Base-by-base conservation (phyloP, 2,329 filamentous ascomycete genomes). In the Fusarium sp. region DNA sequence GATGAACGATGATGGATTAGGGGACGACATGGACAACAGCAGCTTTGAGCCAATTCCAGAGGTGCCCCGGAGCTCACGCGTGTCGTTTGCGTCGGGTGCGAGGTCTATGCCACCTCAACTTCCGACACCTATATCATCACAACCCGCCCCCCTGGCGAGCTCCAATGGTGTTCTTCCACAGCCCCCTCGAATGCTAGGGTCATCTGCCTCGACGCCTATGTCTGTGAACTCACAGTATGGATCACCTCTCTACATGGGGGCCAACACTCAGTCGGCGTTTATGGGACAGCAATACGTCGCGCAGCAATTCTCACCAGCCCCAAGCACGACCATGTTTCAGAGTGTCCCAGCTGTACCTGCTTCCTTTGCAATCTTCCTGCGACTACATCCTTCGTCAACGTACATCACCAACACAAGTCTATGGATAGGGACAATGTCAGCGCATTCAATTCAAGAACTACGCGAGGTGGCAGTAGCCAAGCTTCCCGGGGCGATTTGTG, bases 391-490 rank as follows among this genome's bases (percentile, higher is more conserved):
- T 1, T 85, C 87, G n/a, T 93, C 92, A 5, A 87, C 85, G 14
- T 84, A 92, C 36, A 83, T 86, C 7, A 79, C 84, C 68, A 85
- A 78, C 67, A 80, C 79, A 74, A 87, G 85, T 75, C 84, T 92
- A 42, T 96, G 93, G 92, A 88, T 94, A 46, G 89, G 87, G 36
- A 91, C 91, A 16, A 81, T 95, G 56, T 83, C 84, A 11, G 83
- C 85, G 1, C 85, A 87, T 5, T 90, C 90, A 2, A 80, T 95
- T 6, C 83, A 86, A 10, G 91, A 93, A 75, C 80, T 95, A 42
- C 87, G 88, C n/a, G 85, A 86, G n/a, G 81, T 90, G 22, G 91
- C 92, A 5, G 85, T 85, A 44, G 83, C 85, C 12, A 92, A 91
- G 78, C 90, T 91, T 68, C 89, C 90, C 0, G 89, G 89, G 8